Conservation (phyloP, 2,329 filamentous ascomycete genomes). For the Seiridium cupressi region DNA sequence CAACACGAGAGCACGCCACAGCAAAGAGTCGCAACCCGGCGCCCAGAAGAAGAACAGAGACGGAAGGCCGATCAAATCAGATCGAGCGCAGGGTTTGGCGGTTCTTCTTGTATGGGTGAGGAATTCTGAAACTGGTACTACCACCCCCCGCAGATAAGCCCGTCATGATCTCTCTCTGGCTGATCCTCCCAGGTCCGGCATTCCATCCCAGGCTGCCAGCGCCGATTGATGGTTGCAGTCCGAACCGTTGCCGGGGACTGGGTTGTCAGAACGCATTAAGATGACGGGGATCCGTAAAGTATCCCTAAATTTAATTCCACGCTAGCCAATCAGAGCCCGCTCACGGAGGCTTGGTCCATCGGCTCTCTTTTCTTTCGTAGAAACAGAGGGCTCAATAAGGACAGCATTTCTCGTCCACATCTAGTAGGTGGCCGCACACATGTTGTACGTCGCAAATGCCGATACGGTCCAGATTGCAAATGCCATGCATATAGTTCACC, state of each 20-base stretch:
- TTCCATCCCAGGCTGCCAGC: not conserved
- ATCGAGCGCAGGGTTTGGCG: not conserved
- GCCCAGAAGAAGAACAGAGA: not conserved
- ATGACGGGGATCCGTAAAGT: slow-evolving; percentile 18
- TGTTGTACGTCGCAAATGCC: slow-evolving; percentile 1
- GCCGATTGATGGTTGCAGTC: not conserved
- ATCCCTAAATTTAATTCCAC: slow-evolving; percentile 18
- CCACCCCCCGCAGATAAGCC: not conserved
- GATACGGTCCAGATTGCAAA: not conserved
- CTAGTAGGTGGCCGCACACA: not conserved
- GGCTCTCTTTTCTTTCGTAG: slow-evolving; percentile 14
- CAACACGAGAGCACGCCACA: not conserved
- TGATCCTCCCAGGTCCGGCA: not conserved
- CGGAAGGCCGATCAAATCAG: not conserved
- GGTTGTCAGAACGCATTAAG: slow-evolving; percentile 16
- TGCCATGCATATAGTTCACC: not conserved
- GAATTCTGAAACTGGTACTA: not conserved
- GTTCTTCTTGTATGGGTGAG: not conserved
- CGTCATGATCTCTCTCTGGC: not conserved
- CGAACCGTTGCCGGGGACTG: slow-evolving; percentile 8
- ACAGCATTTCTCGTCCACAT: not conserved
- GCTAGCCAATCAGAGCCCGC: slow-evolving; percentile 16
- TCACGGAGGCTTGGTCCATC: slow-evolving; percentile 11
- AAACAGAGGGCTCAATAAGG: slow-evolving; percentile 5
- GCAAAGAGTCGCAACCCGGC: not conserved